Conservation (phyloP, 2,329 filamentous ascomycete genomes). For the Trichoderma sp. region DNA sequence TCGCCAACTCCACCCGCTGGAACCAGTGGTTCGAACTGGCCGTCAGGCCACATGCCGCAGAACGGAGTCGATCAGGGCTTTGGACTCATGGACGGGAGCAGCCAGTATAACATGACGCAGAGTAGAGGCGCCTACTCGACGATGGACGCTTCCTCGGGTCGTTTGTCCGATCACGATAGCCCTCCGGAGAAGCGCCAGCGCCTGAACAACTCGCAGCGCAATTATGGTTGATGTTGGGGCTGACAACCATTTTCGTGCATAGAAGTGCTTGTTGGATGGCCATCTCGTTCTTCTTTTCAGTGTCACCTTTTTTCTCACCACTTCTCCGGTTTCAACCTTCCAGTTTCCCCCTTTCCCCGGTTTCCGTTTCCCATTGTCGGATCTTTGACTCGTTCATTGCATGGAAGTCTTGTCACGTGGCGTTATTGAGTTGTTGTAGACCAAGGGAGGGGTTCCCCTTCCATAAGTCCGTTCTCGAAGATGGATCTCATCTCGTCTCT, state of each 20-base stretch:
- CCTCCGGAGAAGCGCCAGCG: conserved; percentile 57
- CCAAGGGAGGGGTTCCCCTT: conserved; percentile 19
- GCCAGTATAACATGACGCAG: conserved; percentile 39
- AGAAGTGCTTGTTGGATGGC: background rate
- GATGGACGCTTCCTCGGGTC: conserved; percentile 38
- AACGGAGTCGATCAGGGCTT: conserved; percentile 51
- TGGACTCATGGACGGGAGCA: conserved; percentile 48
- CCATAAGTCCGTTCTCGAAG: background rate
- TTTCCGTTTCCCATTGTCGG: background rate
- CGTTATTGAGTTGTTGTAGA: conserved; percentile 26
- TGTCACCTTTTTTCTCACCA: background rate
- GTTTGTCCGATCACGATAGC: conserved; percentile 47
- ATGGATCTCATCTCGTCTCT: background rate
- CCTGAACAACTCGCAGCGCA: conserved; percentile 48
- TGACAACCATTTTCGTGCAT: conserved; percentile 4
- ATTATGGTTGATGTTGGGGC: conserved; percentile 43
- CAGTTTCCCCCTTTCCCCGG: too few species aligned
- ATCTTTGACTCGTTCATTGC: conserved; percentile 19
- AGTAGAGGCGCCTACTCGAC: conserved; percentile 27
- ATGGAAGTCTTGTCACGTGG: conserved; percentile 20
- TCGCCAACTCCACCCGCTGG: conserved; percentile 58
- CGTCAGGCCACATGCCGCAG: conserved; percentile 56
- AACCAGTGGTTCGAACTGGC: conserved; percentile 52
- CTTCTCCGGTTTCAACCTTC: background rate
- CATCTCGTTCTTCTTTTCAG: background rate